Percentiles rank a stretch among this genome's conserved stretches.
Conservation (phyloP, 2,329 filamentous ascomycete genomes). For the Aspergillus phoenicis region DNA sequence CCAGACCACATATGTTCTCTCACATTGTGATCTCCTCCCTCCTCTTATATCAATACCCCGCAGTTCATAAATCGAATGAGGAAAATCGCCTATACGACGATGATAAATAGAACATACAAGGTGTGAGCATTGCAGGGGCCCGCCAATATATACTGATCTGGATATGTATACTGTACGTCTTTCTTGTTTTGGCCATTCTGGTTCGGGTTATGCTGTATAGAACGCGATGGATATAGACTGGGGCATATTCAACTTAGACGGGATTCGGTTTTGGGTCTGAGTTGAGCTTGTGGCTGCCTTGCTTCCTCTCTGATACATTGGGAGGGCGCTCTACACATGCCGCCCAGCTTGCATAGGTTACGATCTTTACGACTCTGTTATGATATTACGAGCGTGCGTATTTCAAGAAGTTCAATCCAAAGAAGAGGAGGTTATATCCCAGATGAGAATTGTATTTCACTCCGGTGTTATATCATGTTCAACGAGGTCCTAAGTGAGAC, state of each 20-base stretch:
- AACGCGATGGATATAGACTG: constrained; percentile 5
- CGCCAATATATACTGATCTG: constrained; percentile 7
- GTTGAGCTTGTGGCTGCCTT: not conserved
- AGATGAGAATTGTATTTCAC: too few species aligned
- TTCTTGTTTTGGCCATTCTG: not conserved
- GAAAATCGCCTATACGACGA: not conserved
- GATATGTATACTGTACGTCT: constrained; percentile 7
- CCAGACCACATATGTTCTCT: not conserved
- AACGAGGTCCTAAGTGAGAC: too few species aligned
- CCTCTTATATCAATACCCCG: not conserved
- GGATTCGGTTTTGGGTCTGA: not conserved
- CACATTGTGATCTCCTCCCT: too few species aligned
- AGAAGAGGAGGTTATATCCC: too few species aligned
- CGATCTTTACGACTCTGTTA: constrained; percentile 7
- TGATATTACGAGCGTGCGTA: constrained; percentile 1
- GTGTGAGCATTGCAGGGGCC: not conserved
- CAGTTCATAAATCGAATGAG: not conserved
- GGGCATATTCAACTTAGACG: not conserved
- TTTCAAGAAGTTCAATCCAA: not conserved
- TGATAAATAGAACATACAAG: constrained; percentile 1
- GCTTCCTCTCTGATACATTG: not conserved
- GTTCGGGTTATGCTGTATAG: not conserved
- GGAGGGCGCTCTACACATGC: not conserved
- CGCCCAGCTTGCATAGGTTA: not conserved
- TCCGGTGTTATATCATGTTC: too few species aligned